Percentiles rank a stretch among this genome's conserved stretches.
phyloP scores from a whole-genome alignment of 176 grass and related monocot genomes.

The Aegilops tauschii region DNA sequence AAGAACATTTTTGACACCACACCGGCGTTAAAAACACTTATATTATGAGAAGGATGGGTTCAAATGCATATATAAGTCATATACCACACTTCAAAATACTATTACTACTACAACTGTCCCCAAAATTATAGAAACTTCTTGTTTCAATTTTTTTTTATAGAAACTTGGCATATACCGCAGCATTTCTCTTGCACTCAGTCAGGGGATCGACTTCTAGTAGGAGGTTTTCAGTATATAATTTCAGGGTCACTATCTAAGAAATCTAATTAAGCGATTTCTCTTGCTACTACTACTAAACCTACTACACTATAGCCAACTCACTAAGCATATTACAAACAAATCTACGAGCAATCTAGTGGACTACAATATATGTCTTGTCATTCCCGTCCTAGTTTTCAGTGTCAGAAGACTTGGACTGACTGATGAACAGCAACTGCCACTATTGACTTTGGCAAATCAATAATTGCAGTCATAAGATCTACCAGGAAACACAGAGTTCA shows the following conservation, averaged over 20 bases:
- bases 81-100: too few species aligned
- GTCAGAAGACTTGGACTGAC: slow-evolving; percentile 22
- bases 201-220: not conserved
- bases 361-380: slow-evolving; percentile 20
- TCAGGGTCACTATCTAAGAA: not conserved
- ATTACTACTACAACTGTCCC: too few species aligned
- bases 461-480: slow-evolving; percentile 29
- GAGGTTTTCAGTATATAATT: not conserved
- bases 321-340: not conserved
- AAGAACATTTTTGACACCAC: too few species aligned
- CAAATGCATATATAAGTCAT: too few species aligned
- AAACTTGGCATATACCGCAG: too few species aligned
- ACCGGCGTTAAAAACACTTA: too few species aligned
- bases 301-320: not conserved
- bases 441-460: slow-evolving; percentile 38
- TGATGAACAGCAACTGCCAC: slow-evolving; percentile 38
- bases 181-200: not conserved
- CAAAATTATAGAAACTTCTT: too few species aligned
- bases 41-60: too few species aligned
- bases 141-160: too few species aligned
- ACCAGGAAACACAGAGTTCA: not conserved
- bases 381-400: slow-evolving; percentile 24
- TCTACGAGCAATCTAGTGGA: not conserved
- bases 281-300: not conserved
- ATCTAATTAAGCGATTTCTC: not conserved